These are phyloP conservation scores for Cicer yamashitae DNA, from an alignment of 306 rosid genomes.

Conservation along the genomic window DNA sequence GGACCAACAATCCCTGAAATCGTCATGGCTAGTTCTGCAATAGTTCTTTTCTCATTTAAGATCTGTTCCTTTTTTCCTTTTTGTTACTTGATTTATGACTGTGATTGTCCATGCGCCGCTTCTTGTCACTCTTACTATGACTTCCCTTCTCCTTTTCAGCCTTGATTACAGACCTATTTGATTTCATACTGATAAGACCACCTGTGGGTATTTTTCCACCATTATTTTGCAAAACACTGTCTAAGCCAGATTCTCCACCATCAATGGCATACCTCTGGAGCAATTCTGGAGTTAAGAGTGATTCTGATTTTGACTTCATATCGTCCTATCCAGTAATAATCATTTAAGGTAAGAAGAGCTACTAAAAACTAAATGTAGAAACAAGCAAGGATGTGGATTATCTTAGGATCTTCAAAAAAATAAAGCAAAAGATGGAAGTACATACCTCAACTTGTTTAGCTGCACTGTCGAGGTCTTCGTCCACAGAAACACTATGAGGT, in stretches of 20 bases:
- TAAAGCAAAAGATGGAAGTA: constrained; percentile 14
- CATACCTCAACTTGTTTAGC: constrained; percentile 83
- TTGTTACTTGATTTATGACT: constrained; percentile 52
- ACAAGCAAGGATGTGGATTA: constrained; percentile 14
- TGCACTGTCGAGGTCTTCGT: constrained; percentile 78
- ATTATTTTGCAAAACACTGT: constrained; percentile 54
- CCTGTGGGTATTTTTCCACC: constrained; percentile 61
- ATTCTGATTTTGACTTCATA: constrained; percentile 59
- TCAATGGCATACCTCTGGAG: constrained; percentile 66
- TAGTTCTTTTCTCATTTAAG: constrained; percentile 26
- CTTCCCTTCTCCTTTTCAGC: constrained; percentile 52
- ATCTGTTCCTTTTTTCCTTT: constrained; percentile 55
- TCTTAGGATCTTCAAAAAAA: neutral
- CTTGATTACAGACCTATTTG: constrained; percentile 50
- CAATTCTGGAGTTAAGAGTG: constrained; percentile 55
- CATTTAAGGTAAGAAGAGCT: constrained; percentile 37
- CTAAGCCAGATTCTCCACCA: constrained; percentile 60
- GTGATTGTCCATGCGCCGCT: constrained; percentile 51
- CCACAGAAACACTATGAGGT: constrained; percentile 78
- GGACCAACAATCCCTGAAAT: neutral
- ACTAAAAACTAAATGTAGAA: constrained; percentile 8
- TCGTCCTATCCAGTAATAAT: constrained; percentile 53
- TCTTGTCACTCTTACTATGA: constrained; percentile 54
- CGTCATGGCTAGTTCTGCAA: neutral
- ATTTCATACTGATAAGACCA: constrained; percentile 71